phyloP scores from a whole-genome alignment of 352 stramenopile genomes.

The Globisporangium canariense region DNA sequence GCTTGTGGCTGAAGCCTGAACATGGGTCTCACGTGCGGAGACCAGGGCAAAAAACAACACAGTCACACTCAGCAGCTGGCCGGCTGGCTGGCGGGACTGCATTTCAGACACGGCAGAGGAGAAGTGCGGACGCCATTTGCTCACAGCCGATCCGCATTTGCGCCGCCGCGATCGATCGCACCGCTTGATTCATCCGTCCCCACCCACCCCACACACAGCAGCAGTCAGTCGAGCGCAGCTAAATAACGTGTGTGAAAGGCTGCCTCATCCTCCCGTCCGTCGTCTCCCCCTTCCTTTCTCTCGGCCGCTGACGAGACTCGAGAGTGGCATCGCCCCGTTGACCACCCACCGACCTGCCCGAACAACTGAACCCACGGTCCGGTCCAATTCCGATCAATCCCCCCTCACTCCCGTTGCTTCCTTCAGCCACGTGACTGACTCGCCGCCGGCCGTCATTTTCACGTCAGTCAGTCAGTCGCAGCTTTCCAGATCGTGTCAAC shows the following conservation, averaged over 20 bases:
- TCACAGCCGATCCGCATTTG: not conserved
- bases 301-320: not conserved
- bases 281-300: not conserved
- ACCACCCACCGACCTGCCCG: not conserved
- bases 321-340: not conserved
- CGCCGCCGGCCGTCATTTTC: not conserved
- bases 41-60: no score
- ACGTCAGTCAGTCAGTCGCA: slow-evolving; percentile 7
- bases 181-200: no score
- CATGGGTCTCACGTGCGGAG: no score
- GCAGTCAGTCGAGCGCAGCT: not conserved
- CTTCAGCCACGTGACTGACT: not conserved
- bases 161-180: not conserved
- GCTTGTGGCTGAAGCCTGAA: no score
- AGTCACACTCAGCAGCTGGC: no score
- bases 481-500: slow-evolving; percentile 1
- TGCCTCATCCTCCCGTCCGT: not conserved
- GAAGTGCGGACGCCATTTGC: not conserved
- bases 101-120: not conserved
- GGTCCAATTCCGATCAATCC: not conserved
- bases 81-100: no score
- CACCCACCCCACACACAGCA: no score
- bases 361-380: not conserved
- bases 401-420: not conserved
- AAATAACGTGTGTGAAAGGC: not conserved